Base-by-base conservation (phyloP, 129 eudicot species). In the Saussurea involucrata region DNA sequence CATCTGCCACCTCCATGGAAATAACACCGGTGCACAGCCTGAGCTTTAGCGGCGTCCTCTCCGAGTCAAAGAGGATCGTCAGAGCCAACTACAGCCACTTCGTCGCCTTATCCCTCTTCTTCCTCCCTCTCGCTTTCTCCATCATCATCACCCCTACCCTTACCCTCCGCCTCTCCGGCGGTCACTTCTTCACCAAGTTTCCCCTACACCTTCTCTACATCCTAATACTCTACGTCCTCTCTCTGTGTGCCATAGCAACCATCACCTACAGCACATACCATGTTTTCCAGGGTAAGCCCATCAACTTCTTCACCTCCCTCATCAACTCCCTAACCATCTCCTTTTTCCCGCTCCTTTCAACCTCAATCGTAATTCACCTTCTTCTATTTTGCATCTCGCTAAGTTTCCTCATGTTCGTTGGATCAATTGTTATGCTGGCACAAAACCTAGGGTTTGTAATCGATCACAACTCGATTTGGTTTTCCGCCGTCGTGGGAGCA, bases 61-160 rank as follows among this genome's bases (percentile, higher is more conserved):
- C n/a, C n/a, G n/a, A n/a, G n/a, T n/a, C n/a, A n/a, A n/a, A n/a
- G n/a, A n/a, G n/a, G n/a, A n/a, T n/a, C n/a, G n/a, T n/a, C n/a
- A n/a, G n/a, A n/a, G n/a, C n/a, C n/a, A n/a, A n/a, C n/a, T n/a
- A n/a, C n/a, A n/a, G n/a, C n/a, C n/a, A n/a, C n/a, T 87, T 88
- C 92, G 65, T 83, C 31, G 80, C 85, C 44, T 91, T 87, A 33
- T 83, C 95, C 22, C 53, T 89, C 85, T 87, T 86, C 75, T 87
- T 91, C 72, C 80, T 92, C 70, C 97, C 97, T 32, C 58, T 88
- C 49, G 82, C 97, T 4, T 27, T 86, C 81, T 68, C 76, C 33
- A 75, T 83, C 76, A 29, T 74, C 80, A 72, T 83, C 49, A 81
- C 64, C 75, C 86, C 92, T n/a, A n/a, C n/a, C n/a, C n/a, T n/a